Evolutionary conservation across 305 asterid species (phyloP).

Genomic region (Lippia alba): DNA sequence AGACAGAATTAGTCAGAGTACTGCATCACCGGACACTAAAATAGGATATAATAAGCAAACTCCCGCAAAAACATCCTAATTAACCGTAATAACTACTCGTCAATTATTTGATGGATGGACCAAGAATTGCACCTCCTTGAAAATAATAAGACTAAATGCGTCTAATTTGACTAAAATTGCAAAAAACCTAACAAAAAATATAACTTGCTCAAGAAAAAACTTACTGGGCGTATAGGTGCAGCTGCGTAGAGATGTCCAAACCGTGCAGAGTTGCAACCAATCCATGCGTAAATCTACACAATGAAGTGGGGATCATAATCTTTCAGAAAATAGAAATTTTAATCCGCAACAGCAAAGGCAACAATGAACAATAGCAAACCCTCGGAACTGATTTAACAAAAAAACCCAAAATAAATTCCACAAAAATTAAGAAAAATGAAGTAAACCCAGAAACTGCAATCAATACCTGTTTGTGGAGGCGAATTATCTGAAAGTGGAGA

Average conservation of each 20-base stretch:
- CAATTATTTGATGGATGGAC: no score
- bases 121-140: no score
- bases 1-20: no score
- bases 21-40: no score
- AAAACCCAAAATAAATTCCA: background rate
- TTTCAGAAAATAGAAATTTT: background rate
- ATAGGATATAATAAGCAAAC: no score
- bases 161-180: no score
- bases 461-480: conserved; percentile 76
- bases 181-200: no score
- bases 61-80: no score
- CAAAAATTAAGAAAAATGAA: background rate
- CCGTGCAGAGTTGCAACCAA: conserved; percentile 82
- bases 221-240: conserved; percentile 79
- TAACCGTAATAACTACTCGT: no score
- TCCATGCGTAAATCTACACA: conserved; percentile 82
- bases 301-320: conserved; percentile 2
- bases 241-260: conserved; percentile 91
- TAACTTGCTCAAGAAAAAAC: no score
- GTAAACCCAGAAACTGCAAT: background rate
- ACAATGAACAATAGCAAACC: conserved; percentile 23
- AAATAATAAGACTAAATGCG: no score
- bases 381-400: background rate
- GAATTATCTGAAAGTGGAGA: conserved; percentile 81
- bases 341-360: no score